phyloP scores from a whole-genome alignment of 805 yeast genomes.

The Kuraishia floccosa region DNA sequence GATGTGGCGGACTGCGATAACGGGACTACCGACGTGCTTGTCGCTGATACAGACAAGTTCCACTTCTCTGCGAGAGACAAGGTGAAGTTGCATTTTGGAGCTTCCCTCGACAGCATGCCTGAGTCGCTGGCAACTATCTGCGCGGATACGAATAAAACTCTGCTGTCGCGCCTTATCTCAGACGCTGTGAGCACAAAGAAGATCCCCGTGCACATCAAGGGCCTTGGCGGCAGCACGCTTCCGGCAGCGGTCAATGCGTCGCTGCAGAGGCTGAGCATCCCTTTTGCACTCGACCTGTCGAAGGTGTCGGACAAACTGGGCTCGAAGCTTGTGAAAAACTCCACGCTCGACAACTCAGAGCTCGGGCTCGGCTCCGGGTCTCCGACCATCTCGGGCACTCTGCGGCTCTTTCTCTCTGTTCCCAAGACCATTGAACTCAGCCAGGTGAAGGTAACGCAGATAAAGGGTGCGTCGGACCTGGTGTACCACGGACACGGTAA shows the following conservation, averaged over 20 bases:
- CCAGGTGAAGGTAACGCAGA: constrained; percentile 16
- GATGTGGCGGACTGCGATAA: constrained; percentile 24
- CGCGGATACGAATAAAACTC: constrained; percentile 5
- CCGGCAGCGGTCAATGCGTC: constrained; percentile 5
- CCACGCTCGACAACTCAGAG: constrained; percentile 22
- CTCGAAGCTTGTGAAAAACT: constrained; percentile 18
- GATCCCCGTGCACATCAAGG: constrained; percentile 6
- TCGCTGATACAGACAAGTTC: constrained; percentile 7
- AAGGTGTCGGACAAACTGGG: constrained; percentile 4
- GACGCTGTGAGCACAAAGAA: constrained; percentile 4
- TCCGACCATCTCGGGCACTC: constrained; percentile 26
- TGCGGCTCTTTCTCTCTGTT: constrained; percentile 17
- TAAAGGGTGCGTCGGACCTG: constrained; percentile 30
- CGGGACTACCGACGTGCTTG: constrained; percentile 17
- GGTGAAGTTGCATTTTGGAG: constrained; percentile 6
- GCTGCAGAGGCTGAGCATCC: constrained; percentile 7
- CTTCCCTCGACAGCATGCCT: constrained; percentile 4
- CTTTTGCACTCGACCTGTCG: constrained; percentile 8
- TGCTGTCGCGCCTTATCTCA: constrained; percentile 8
- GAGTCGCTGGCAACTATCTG: no score
- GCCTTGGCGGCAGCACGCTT: constrained; percentile 4
- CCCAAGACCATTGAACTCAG: constrained; percentile 18
- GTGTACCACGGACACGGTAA: constrained; percentile 20
- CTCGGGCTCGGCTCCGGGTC: constrained; percentile 20
- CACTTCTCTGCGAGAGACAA: constrained; percentile 3